Evolutionary conservation across 2,329 filamentous ascomycete genomes (phyloP), one percentile per base, ranked within the genome.

Genomic region (Botrytis byssoidea): DNA sequence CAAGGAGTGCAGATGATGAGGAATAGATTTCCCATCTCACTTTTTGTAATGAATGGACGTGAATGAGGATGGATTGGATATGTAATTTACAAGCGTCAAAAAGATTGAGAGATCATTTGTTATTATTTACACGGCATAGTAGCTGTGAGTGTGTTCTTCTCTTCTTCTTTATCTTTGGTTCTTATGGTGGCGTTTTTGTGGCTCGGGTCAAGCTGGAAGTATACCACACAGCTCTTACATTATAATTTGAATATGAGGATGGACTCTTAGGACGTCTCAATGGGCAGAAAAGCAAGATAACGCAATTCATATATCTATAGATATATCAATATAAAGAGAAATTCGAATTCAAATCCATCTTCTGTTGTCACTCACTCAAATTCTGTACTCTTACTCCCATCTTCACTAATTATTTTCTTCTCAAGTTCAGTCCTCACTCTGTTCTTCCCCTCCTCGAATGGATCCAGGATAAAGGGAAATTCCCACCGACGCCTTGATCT

Each of bases 1-100:
- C 78, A 40, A 74, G 75, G 63, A 74, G 72, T n/a, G 76, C 77
- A 20, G 77, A 77, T 66, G 78, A 75, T 68, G 78, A 75, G 37
- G 74, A 78, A 66, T 71, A 71, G 46, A 55, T 37, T 9, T 55
- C 10, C 46, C n/a, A 40, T 67, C 12, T 42, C 35, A 29, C 51
- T 25, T 42, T 65, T 8, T 29, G 44, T 22, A 37, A 14, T n/a
- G 25, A 61, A 65, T 35, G 44, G 20, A 51, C 37, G 55, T 22
- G 59, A 25, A 65, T 32, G 20, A 7, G 59, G 22, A 63, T 32
- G 18, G 20, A 70, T 7, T 22, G 51, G n/a, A 65, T 65, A 42
- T 71, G 57, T 63, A 71, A 71, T 71, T 63, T 71, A 64, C n/a
- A 29, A 64, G 69, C 57, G 42, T 46, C 57, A 48, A 35, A 32